A percentile compares a stretch with the other conserved stretches of the same genome.
Conservation (phyloP, 2,329 filamentous ascomycete species). For the Aspergillus awamori region DNA sequence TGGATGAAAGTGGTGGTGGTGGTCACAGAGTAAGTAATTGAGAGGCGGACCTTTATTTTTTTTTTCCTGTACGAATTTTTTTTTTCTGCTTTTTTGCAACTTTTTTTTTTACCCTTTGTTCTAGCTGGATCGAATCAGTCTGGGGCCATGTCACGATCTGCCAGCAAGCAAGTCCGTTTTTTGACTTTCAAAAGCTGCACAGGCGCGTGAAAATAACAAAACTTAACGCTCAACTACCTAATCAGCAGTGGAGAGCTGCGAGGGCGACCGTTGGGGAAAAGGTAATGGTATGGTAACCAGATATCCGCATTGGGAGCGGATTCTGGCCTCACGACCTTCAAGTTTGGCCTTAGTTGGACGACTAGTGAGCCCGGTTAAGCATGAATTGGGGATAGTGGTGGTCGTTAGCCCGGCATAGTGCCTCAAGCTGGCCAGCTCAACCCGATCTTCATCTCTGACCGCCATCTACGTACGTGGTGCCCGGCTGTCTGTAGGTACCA, state of each 20-base stretch:
- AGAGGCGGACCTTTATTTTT: slow-evolving; percentile 1
- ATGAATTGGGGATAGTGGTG: slow-evolving; percentile 2
- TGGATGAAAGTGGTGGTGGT: not conserved
- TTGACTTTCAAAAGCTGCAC: not conserved
- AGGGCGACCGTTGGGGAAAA: slow-evolving; percentile 14
- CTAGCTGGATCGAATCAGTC: slow-evolving; percentile 12
- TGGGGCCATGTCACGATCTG: slow-evolving; percentile 25
- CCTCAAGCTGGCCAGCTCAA: slow-evolving; percentile 14
- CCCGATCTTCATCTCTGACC: slow-evolving; percentile 13
- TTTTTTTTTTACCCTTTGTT: slow-evolving; percentile 16
- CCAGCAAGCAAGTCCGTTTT: slow-evolving; percentile 6
- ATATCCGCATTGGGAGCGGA: not conserved
- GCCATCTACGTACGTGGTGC: slow-evolving; percentile 16
- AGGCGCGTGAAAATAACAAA: not conserved
- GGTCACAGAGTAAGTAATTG: not conserved
- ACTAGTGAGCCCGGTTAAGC: slow-evolving; percentile 1
- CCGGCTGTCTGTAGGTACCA: slow-evolving; percentile 1
- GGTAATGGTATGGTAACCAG: slow-evolving; percentile 23
- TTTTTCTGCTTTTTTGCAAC: slow-evolving; percentile 2
- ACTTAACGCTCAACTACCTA: slow-evolving; percentile 9
- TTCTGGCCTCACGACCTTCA: slow-evolving; percentile 1
- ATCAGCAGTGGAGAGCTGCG: slow-evolving; percentile 17
- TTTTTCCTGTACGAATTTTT: not conserved
- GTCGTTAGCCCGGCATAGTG: slow-evolving; percentile 5
- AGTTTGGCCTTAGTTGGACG: not conserved